These are phyloP conservation scores for Gracilaria gracilis DNA, from an alignment of 23 red algal genomes.

Conservation along the genomic window DNA sequence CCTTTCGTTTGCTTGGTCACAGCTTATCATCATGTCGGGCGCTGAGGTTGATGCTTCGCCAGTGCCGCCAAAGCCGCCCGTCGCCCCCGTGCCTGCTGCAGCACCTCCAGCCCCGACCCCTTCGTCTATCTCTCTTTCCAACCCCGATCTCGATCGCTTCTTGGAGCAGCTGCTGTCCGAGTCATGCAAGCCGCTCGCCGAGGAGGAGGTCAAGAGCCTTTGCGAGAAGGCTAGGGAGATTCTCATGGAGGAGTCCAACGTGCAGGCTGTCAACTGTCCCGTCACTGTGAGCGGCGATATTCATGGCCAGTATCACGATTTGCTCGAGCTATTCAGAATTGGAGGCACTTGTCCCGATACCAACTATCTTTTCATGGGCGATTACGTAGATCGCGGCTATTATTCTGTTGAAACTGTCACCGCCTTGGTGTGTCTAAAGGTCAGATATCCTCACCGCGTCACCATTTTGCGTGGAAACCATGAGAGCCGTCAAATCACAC, in stretches of 20 bases:
- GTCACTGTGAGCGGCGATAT: constrained; percentile 99
- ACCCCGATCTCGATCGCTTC: constrained; percentile 86
- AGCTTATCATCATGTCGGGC: constrained; percentile 40
- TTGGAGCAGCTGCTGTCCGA: constrained; percentile 91
- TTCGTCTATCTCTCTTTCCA: constrained; percentile 53
- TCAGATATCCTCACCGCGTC: constrained; percentile 96
- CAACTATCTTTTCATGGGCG: constrained; percentile 99
- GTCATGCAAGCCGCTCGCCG: constrained; percentile 87
- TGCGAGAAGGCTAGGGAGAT: constrained; percentile 94
- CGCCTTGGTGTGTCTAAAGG: constrained; percentile 95
- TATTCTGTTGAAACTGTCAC: constrained; percentile 99
- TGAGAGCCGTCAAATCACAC: constrained; percentile 97
- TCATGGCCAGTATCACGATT: constrained; percentile 97
- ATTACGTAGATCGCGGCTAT: constrained; percentile 99
- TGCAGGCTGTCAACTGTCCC: constrained; percentile 93
- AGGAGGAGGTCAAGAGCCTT: constrained; percentile 96
- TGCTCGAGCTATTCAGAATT: constrained; percentile 96
- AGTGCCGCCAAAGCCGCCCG: constrained; percentile 18
- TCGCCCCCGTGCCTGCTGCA: constrained; percentile 60
- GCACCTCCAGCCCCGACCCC: constrained; percentile 49
- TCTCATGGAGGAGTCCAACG: constrained; percentile 95
- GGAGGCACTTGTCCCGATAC: constrained; percentile 98
- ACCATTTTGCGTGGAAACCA: constrained; percentile 99
- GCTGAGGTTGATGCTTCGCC: constrained; percentile 32
- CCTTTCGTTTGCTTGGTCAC: too few species aligned